Percentiles rank a stretch among this genome's conserved stretches.
phyloP scores from a whole-genome alignment of 805 yeast species.

The Lachancea waltii region DNA sequence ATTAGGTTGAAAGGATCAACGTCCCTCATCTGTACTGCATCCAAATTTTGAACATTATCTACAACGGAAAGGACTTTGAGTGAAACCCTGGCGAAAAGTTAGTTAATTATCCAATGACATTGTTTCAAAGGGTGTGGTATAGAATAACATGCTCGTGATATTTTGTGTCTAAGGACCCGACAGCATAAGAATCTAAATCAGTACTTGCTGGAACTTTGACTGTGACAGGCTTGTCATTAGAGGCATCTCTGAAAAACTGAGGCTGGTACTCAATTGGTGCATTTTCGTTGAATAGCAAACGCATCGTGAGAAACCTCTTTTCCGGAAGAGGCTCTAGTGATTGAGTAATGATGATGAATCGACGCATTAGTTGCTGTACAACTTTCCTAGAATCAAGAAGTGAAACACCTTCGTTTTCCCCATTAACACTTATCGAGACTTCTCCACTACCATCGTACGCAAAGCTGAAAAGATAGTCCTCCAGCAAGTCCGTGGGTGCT shows the following conservation, averaged over 20 bases:
- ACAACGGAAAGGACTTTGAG: conserved; percentile 29
- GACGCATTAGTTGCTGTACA: conserved; percentile 44
- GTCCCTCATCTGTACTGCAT: background rate
- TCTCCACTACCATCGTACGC: conserved; percentile 34
- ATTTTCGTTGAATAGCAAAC: conserved; percentile 42
- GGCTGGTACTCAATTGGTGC: conserved; percentile 48
- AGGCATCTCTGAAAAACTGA: conserved; percentile 40
- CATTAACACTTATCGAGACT: conserved; percentile 23
- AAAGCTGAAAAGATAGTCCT: conserved; percentile 46
- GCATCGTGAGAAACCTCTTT: conserved; percentile 41
- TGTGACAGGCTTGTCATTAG: conserved; percentile 32
- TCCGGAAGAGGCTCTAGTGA: conserved; percentile 45
- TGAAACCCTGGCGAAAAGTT: conserved; percentile 11
- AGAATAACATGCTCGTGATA: conserved; percentile 21
- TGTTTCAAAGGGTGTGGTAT: background rate
- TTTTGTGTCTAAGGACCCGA: conserved; percentile 31
- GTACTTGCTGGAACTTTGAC: conserved; percentile 25
- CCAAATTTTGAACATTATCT: conserved; percentile 6
- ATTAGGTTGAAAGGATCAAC: conserved; percentile 30
- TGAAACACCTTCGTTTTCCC: conserved; percentile 18
- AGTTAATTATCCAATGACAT: conserved; percentile 4
- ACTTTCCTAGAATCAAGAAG: conserved; percentile 37
- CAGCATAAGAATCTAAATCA: conserved; percentile 18
- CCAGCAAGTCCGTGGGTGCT: conserved; percentile 40
- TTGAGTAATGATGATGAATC: conserved; percentile 49